Percentiles rank a stretch among this genome's conserved stretches.
Evolutionary conservation across 1,139 yeast genomes (phyloP).

Genomic region (Suhomyces yuchorum): DNA sequence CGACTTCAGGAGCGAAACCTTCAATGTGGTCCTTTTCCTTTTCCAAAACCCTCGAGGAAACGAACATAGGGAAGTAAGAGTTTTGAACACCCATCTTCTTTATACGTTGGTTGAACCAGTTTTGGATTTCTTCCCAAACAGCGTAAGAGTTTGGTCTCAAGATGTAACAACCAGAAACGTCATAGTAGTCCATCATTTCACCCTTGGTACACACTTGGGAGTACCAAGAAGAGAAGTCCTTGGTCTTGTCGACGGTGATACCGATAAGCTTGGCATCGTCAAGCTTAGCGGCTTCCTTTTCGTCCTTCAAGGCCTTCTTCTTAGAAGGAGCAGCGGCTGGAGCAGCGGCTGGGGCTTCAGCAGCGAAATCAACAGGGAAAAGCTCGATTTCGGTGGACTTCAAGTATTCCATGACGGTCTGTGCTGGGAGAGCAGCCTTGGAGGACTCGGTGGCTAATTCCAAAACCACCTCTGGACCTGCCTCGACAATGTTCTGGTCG

Average conservation of each 20-base stretch:
- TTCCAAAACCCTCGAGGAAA: constrained; percentile 86
- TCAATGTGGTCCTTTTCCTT: constrained; percentile 98
- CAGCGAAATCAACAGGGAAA: constrained; percentile 59
- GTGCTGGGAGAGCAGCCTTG: constrained; percentile 57
- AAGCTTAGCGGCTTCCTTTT: constrained; percentile 55
- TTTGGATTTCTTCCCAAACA: constrained; percentile 94
- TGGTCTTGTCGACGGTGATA: constrained; percentile 88
- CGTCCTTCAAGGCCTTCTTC: constrained; percentile 27
- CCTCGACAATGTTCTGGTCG: constrained; percentile 55
- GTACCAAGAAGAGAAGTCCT: constrained; percentile 97
- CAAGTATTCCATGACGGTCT: constrained; percentile 55
- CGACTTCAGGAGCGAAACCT: constrained; percentile 99
- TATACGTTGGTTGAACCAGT: constrained; percentile 78
- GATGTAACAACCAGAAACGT: constrained; percentile 98
- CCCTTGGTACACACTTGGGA: constrained; percentile 94
- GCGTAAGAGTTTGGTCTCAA: constrained; percentile 94
- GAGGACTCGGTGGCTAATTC: constrained; percentile 62
- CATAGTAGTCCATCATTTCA: constrained; percentile 97
- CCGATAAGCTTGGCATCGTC: constrained; percentile 95
- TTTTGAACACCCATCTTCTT: constrained; percentile 89
- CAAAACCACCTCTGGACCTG: constrained; percentile 46
- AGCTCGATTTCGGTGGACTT: constrained; percentile 59
- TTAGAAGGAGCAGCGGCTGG: constrained; percentile 19
- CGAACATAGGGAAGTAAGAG: constrained; percentile 98
- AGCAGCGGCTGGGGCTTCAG: constrained; percentile 37